Evolutionary conservation across 1,139 yeast genomes (phyloP).

Genomic region (Lodderomyces metapsilosis): DNA sequence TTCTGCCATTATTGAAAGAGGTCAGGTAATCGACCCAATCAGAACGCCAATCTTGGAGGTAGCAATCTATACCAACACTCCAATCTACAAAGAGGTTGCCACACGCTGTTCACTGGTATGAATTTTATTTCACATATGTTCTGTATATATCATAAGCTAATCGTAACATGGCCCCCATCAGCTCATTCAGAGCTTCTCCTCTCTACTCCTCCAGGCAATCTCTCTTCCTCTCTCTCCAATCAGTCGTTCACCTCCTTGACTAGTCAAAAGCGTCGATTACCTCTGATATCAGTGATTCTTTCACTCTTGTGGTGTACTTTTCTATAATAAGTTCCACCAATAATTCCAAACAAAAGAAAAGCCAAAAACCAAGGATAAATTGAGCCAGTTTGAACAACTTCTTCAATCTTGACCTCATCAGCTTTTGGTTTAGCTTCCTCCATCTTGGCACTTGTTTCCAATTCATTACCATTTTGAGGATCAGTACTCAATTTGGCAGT

Average conservation of each 20-base stretch:
- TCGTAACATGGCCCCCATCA: background rate
- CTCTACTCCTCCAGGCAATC: too few relatives aligned
- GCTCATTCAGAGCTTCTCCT: background rate
- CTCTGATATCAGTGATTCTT: slow-evolving; percentile 26
- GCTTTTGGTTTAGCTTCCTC: slow-evolving; percentile 1
- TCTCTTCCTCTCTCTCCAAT: too few relatives aligned
- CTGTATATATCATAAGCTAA: background rate
- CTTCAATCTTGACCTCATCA: slow-evolving; percentile 1
- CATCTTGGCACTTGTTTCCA: slow-evolving; percentile 5
- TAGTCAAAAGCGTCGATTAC: slow-evolving; percentile 4
- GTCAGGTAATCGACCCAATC: too few relatives aligned
- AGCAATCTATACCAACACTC: too few relatives aligned
- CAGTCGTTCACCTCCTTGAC: background rate
- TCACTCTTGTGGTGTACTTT: slow-evolving; percentile 25
- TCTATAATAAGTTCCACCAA: slow-evolving; percentile 17
- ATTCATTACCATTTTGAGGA: slow-evolving; percentile 9
- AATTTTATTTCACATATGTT: too few relatives aligned
- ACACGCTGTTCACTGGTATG: too few relatives aligned
- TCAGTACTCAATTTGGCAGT: slow-evolving; percentile 12
- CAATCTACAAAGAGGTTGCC: too few relatives aligned
- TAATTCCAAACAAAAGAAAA: slow-evolving; percentile 18
- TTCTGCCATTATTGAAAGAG: too few relatives aligned
- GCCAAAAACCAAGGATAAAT: slow-evolving; percentile 17
- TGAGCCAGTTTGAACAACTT: slow-evolving; percentile 12
- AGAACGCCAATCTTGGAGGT: too few relatives aligned